phyloP scores from a whole-genome alignment of 225 moss, liverwort and hornwort species.

The Physcomitrium patens region DNA sequence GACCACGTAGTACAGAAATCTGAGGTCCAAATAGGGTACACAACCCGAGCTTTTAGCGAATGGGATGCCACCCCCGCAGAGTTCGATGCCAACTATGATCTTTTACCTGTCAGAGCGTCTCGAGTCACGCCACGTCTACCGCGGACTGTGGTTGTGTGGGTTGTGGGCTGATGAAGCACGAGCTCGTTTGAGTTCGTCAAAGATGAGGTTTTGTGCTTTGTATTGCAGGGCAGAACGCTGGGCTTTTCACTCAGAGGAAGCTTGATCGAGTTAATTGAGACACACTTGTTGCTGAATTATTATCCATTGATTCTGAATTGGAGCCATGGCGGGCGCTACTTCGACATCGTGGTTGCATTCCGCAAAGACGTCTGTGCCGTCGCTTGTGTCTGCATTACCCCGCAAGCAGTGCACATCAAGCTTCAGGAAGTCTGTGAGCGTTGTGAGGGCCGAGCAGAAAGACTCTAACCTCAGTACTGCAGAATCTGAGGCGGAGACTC shows the following conservation, averaged over 20 bases:
- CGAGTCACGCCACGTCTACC: background rate
- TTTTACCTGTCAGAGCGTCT: fast-evolving
- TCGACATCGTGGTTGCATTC: constrained; percentile 52
- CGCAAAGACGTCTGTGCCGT: constrained; percentile 34
- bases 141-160: background rate
- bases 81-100: background rate
- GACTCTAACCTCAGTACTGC: constrained; percentile 25
- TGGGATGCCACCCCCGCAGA: constrained; percentile 21
- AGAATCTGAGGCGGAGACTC: constrained; percentile 26
- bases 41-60: too few species aligned
- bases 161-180: background rate
- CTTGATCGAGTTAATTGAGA: background rate
- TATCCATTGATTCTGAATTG: background rate
- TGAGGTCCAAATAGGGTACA: background rate
- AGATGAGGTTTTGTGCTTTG: background rate
- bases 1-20: constrained; percentile 8
- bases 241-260: background rate
- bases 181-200: background rate
- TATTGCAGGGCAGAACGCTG: background rate
- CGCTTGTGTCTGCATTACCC: constrained; percentile 27
- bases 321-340: constrained; percentile 31
- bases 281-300: background rate
- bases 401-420: constrained; percentile 2
- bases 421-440: constrained; percentile 21
- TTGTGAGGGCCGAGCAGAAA: constrained; percentile 38